Conservation (phyloP, 1,284 basidiomycete species). For the Leccinum pachyderme region DNA sequence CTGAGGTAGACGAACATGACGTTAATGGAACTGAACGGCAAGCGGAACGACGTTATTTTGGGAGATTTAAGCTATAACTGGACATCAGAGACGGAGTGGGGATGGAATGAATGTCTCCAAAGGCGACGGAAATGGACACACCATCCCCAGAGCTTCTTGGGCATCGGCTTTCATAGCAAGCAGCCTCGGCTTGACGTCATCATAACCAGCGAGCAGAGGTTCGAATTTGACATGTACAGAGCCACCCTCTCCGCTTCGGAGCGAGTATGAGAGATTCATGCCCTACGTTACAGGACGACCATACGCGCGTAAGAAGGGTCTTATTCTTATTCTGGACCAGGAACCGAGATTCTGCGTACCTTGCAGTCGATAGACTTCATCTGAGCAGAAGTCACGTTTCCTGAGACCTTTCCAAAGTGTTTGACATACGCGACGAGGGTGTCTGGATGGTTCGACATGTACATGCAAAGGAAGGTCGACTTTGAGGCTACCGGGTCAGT, state of each 20-base stretch:
- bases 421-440: slow-evolving; percentile 77
- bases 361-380: slow-evolving; percentile 67
- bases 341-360: slow-evolving; percentile 33
- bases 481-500: slow-evolving; percentile 66
- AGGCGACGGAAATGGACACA: slow-evolving; percentile 31
- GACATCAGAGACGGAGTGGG: neutral
- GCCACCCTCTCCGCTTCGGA: slow-evolving; percentile 40
- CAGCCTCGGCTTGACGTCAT: slow-evolving; percentile 76
- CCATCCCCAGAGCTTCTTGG: slow-evolving; percentile 74
- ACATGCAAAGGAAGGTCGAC: slow-evolving; percentile 74
- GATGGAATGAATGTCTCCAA: neutral
- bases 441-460: slow-evolving; percentile 80
- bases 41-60: slow-evolving; percentile 53
- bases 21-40: slow-evolving; percentile 34
- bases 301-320: neutral
- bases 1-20: slow-evolving; percentile 2
- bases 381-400: slow-evolving; percentile 50
- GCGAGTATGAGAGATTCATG: slow-evolving; percentile 66
- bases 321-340: neutral
- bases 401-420: slow-evolving; percentile 66
- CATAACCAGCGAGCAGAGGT: slow-evolving; percentile 68
- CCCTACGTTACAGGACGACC: slow-evolving; percentile 39
- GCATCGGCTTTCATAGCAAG: slow-evolving; percentile 72
- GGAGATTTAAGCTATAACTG: slow-evolving; percentile 56
- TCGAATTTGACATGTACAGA: slow-evolving; percentile 58